Evolutionary conservation across 192 early-diverging fungal species (phyloP), one percentile per base, ranked within the genome.

Genomic region (Umbelopsis sp.): DNA sequence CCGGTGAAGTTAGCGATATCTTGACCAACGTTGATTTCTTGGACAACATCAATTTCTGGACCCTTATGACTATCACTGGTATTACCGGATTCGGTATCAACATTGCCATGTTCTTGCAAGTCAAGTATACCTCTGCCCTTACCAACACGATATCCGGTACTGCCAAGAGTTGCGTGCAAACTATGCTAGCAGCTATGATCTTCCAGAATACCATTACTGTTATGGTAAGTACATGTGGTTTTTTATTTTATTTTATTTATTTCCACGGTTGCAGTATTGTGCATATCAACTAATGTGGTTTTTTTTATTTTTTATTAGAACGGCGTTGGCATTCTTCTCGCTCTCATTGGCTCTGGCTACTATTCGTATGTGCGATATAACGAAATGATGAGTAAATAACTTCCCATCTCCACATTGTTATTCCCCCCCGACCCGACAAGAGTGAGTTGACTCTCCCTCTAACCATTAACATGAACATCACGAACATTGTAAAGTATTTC

Each of bases 61-160:
- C 75, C 34, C 68, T 90, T 52, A 90, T 90, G 89, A 78, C 77
- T 16, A 49, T 89, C 32, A 90, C 89, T 4, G 89, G 88, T 22
- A 65, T 90, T 5, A 86, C 84, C 12, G 89, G 89, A 5, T 90
- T 90, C 72, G 78, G 82, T 65, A 89, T 90, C 78, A 90, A 90
- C 67, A 89, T 87, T 59, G 84, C 89, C 74, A 90, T 89, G 81
- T 90, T 90, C 74, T 76, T 89, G 74, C 89, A 90, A 72, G 87
- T 90, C 77, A 90, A 90, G 80, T 88, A 83, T 43, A 90, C 89
- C 1, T 87, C 89, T n/a, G 86, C 89, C 16, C 76, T 90, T 66
- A 90, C 89, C 14, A 90, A 86, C 71, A 90, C 88, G 16, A 90
- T 90, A 72, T 89, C 88, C 16, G 89, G 89, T 5, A 90, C 89